A percentile compares a stretch with the other conserved stretches of the same genome.
Conservation (phyloP, 495 filamentous ascomycete species). For the Ascodesmis nigricans region DNA sequence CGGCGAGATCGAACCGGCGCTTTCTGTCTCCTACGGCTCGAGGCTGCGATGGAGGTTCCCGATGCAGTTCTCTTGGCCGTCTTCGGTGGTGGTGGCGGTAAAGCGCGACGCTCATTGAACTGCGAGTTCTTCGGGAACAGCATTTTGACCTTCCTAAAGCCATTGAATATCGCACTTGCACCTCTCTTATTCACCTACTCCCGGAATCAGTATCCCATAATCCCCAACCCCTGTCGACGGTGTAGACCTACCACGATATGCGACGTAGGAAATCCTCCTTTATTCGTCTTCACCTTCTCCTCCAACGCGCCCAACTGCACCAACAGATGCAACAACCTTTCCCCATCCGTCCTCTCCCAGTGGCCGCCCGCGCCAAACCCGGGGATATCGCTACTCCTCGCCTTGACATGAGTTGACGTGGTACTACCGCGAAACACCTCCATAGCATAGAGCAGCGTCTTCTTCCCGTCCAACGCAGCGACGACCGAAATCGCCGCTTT, state of each 20-base stretch:
- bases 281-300: slow-evolving; percentile 33
- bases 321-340: slow-evolving; percentile 27
- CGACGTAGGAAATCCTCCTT: slow-evolving; percentile 34
- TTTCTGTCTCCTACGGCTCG: no score
- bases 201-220: no score
- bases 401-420: slow-evolving; percentile 24
- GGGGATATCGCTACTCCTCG: slow-evolving; percentile 15
- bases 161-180: slow-evolving; percentile 27
- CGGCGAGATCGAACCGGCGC: not conserved
- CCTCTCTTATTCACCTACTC: no score
- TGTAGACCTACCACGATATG: slow-evolving; percentile 37
- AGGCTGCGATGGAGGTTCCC: not conserved
- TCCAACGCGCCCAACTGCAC: slow-evolving; percentile 25
- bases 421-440: slow-evolving; percentile 27
- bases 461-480: slow-evolving; percentile 25
- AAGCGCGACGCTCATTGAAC: slow-evolving; percentile 1
- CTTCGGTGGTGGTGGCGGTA: slow-evolving; percentile 1
- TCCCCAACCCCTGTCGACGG: no score
- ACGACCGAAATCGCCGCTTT: slow-evolving; percentile 44
- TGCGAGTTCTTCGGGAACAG: slow-evolving; percentile 25
- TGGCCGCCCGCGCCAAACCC: slow-evolving; percentile 28
- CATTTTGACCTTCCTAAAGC: slow-evolving; percentile 33
- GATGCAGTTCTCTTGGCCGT: slow-evolving; percentile 3
- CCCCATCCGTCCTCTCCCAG: slow-evolving; percentile 24
- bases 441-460: slow-evolving; percentile 33